Evolutionary conservation across 441 rosid species (phyloP).

Genomic region (Arabidopsis hybrid): DNA sequence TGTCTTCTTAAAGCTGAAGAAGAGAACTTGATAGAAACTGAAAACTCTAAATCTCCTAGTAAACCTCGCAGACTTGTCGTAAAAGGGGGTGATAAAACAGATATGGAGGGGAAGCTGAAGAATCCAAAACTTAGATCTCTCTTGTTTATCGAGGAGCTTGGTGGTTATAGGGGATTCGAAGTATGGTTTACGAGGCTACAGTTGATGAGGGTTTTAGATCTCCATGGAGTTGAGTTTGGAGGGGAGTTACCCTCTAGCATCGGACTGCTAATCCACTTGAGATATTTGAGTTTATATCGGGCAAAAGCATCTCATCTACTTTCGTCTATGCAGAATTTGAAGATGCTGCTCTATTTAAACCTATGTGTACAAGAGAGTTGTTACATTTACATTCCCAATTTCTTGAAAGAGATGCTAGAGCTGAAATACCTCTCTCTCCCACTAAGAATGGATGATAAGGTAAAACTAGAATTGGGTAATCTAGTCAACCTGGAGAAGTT

Average conservation of each 20-base stretch:
- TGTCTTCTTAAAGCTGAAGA: constrained; percentile 36
- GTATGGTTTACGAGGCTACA: background rate
- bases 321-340: constrained; percentile 21
- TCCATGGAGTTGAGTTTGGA: background rate
- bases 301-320: background rate
- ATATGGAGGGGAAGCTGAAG: background rate
- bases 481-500: too few species aligned
- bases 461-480: too few species aligned
- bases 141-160: background rate
- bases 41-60: too few species aligned
- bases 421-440: too few species aligned
- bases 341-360: constrained; percentile 1
- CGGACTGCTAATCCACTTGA: constrained; percentile 34
- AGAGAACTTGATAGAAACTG: constrained; percentile 2
- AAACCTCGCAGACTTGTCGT: too few species aligned
- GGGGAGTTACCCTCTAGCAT: constrained; percentile 7
- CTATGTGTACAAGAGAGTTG: background rate
- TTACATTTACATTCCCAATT: background rate
- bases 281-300: background rate
- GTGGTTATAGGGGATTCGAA: too few species aligned
- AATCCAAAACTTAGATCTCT: constrained; percentile 30
- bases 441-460: too few species aligned
- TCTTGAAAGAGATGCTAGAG: too few species aligned
- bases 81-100: background rate
- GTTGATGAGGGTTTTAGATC: constrained; percentile 25